A percentile compares a stretch with the other conserved stretches of the same genome.
phyloP scores from a whole-genome alignment of 176 grass and related monocot genomes.

The Phyllostachys edulis region DNA sequence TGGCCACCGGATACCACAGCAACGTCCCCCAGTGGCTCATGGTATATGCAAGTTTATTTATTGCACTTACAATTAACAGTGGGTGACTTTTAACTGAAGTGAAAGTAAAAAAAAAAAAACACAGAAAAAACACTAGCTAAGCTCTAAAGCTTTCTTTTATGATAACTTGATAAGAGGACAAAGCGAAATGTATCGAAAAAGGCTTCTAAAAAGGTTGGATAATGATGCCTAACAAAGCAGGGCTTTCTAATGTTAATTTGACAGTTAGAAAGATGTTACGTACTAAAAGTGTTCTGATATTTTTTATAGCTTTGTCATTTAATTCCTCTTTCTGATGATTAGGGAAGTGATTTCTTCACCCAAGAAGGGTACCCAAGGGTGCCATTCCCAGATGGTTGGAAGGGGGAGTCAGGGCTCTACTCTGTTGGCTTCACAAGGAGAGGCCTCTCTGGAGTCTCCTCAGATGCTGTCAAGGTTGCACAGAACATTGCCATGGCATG shows the following conservation, averaged over 20 bases:
- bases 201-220: constrained; percentile 20
- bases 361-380: constrained; percentile 48
- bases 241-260: constrained; percentile 33
- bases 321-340: not conserved
- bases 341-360: constrained; percentile 52
- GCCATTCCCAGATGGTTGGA: constrained; percentile 56
- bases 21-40: constrained; percentile 79
- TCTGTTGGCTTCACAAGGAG: constrained; percentile 76
- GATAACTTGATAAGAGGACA: constrained; percentile 4
- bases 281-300: constrained; percentile 18
- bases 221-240: constrained; percentile 42
- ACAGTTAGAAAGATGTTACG: constrained; percentile 46
- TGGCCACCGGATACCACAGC: constrained; percentile 82
- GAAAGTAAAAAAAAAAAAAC: not conserved
- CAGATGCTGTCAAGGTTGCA: constrained; percentile 64
- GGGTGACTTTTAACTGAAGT: not conserved
- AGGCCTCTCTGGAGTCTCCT: constrained; percentile 69
- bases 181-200: constrained; percentile 29
- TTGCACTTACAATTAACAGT: not conserved
- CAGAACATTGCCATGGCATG: constrained; percentile 63
- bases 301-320: not conserved
- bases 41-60: constrained; percentile 30
- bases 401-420: constrained; percentile 60
- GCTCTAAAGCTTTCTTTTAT: not conserved
- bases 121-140: not conserved